Conservation (phyloP, 306 rosid genomes). For the Trifolium pratense region DNA sequence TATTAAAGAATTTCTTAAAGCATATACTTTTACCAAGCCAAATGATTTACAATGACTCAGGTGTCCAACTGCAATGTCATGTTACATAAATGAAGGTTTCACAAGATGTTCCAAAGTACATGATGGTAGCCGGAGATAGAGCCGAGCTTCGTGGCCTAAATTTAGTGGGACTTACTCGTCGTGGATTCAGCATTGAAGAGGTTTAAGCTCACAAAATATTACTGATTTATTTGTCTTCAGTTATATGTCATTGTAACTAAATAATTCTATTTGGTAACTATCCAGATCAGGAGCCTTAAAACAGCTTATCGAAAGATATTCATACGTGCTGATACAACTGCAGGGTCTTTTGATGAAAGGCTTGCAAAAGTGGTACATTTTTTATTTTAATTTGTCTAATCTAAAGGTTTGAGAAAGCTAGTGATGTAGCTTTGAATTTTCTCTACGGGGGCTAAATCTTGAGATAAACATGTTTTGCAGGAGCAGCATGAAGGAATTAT, state of each 20-base stretch:
- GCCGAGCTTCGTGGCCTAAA: conserved; percentile 89
- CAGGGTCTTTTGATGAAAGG: conserved; percentile 70
- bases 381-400: background rate
- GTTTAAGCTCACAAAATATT: conserved; percentile 45
- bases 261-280: conserved; percentile 40
- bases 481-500: conserved; percentile 66
- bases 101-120: conserved; percentile 87
- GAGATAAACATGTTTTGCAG: conserved; percentile 53
- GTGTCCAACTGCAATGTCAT: conserved; percentile 40
- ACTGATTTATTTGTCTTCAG: conserved; percentile 24
- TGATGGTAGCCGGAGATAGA: conserved; percentile 89
- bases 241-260: conserved; percentile 34
- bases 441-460: conserved; percentile 2
- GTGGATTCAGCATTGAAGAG: conserved; percentile 71
- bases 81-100: conserved; percentile 63
- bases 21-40: conserved; percentile 41
- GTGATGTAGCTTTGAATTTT: background rate
- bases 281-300: conserved; percentile 73
- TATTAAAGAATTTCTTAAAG: conserved; percentile 31
- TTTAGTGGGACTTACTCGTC: conserved; percentile 80
- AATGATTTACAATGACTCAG: conserved; percentile 36
- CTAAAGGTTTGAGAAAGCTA: conserved; percentile 14
- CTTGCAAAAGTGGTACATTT: conserved; percentile 67
- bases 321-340: conserved; percentile 61
- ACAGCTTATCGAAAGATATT: conserved; percentile 79